Conservation (phyloP, 371 early-diverging fungal genomes). For the Actinomortierella wolfii region DNA sequence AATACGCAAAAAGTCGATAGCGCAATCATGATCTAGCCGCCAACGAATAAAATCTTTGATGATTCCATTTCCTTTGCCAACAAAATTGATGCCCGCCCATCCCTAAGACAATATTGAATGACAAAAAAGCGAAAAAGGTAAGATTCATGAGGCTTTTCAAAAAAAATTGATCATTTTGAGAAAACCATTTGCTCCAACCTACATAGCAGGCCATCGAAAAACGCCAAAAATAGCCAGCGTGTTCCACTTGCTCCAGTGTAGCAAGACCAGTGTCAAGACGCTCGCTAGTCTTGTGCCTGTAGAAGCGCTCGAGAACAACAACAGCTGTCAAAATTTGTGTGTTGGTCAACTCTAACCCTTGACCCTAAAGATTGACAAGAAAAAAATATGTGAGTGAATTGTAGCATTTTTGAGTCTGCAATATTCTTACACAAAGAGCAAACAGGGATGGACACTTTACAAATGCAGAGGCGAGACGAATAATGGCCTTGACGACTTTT, state of each 20-base stretch:
- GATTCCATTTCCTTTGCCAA: slow-evolving; percentile 76
- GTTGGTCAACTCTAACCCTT: slow-evolving; percentile 81
- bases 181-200: slow-evolving; percentile 8
- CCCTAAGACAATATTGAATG: slow-evolving; percentile 51
- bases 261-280: slow-evolving; percentile 34
- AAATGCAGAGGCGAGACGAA: slow-evolving; percentile 68
- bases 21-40: slow-evolving; percentile 74
- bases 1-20: slow-evolving; percentile 71
- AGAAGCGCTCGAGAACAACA: slow-evolving; percentile 67
- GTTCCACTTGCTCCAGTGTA: slow-evolving; percentile 59
- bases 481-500: slow-evolving; percentile 68
- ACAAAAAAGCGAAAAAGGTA: background rate
- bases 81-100: slow-evolving; percentile 82
- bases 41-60: slow-evolving; percentile 69
- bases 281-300: slow-evolving; percentile 56
- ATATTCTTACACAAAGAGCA: slow-evolving; percentile 6
- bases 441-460: slow-evolving; percentile 55
- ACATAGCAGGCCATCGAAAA: slow-evolving; percentile 67
- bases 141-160: background rate
- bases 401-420: slow-evolving; percentile 36
- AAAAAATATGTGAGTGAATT: slow-evolving; percentile 13
- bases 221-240: slow-evolving; percentile 63
- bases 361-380: slow-evolving; percentile 50
- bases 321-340: slow-evolving; percentile 78
- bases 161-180: background rate